Evolutionary conservation across 192 early-diverging fungal genomes (phyloP), one percentile per base, ranked within the genome.

Genomic region (Radiomyces spectabilis): DNA sequence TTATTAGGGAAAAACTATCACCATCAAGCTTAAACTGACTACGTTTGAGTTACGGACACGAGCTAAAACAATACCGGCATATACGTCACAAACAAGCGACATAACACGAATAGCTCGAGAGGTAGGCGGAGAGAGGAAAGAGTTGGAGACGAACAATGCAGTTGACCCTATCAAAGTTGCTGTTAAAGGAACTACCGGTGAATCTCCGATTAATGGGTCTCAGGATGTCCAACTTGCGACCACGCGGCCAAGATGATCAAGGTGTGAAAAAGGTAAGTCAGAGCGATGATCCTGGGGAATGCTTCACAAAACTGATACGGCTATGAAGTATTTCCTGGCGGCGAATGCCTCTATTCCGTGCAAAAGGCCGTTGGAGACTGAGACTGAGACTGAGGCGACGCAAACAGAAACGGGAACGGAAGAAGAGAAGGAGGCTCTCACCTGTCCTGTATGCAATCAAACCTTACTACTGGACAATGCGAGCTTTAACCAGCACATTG

Each of bases 191-290:
- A 51, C 41, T 79, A 9, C 74, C 74, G n/a, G 44, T 79, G n/a
- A 58, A 42, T n/a, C 32, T 79, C n/a, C 54, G 77, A 29, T 42
- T 76, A 12, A 73, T 79, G 74, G 77, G 77, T 10, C 27, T 79
- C 31, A 53, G 71, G 7, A 27, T 76, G 39, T 42, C 68, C 30
- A 29, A 25, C 16, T 45, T 76, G 22, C 39, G 42, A 30, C 46
- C 46, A 9, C 41, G 49, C 26, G 50, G 37, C 13, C 41, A 55
- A 10, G 53, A 47, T 15, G 50, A 57, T 15, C 45, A 54, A 29
- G 53, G 61, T 34, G 42, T 71, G 30, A 50, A 50, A 35, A 65
- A 55, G 26, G 63, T 70, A 58, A 15, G 16, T 12, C 15, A 24
- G 0, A 27, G n/a, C n/a, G n/a, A n/a, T n/a, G n/a, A n/a, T n/a